Base-by-base conservation (phyloP, 441 rosid genomes). In the Adansonia madagascariensis region DNA sequence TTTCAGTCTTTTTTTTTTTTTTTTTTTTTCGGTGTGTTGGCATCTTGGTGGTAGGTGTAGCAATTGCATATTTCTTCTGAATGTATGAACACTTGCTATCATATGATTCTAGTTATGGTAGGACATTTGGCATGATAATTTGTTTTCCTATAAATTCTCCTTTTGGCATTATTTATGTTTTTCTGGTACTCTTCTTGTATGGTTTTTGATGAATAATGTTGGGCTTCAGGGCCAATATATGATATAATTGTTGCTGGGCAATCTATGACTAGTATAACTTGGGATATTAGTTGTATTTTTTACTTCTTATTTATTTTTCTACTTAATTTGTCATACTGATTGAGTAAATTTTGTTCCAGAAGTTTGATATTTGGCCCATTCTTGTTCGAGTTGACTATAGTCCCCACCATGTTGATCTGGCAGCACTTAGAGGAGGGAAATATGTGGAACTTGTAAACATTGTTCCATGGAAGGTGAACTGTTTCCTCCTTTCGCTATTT, bases 401-500 rank as follows among this genome's bases (percentile, higher is more conserved):
- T 73, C 99, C 99, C 17, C 84, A 74, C 74, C 92, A 64, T 82
- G 93, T 97, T 77, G 97, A 95, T 92, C 79, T 97, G 69, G 97
- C 97, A 27, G 99, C 99, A 79, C 79, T 97, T 79, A 86, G 91
- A 39, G 91, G 91, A 77, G 99, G 99, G 71, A 95, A 93, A 81
- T 93, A 86, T 81, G 95, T 89, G 82, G 99, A 97, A 87, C 97
- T 97, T 70, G 93, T 91, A 73, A 97, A 97, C 85, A 88, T 94
- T 83, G 93, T 95, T 76, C 97, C 97, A 68, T 94, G 97, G 98
- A 97, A 95, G 99, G 99, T 95, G 84, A 82, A 63, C 57, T 75
- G 18, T 71, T 70, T 70, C 31, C 35, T 80, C 57, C 20, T 46
- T 4, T n/a, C 71, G 1, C 63, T 12, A 52, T 59, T 73, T 56